Conservation (phyloP, 2,329 filamentous ascomycete genomes). For the Microcera coccophila region DNA sequence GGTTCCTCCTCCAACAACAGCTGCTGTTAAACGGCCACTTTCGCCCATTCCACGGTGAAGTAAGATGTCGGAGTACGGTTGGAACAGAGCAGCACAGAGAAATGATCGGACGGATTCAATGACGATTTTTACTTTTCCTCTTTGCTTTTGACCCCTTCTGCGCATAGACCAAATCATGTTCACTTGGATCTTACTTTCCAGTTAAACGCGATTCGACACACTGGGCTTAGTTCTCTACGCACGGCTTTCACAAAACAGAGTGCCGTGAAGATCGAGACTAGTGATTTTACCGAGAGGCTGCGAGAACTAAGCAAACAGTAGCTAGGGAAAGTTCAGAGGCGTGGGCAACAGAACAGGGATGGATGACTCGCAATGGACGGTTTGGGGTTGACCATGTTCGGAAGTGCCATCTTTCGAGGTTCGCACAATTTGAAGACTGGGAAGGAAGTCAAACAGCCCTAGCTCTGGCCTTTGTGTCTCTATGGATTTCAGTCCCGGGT, state of each 20-base stretch:
- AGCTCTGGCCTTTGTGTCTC: background rate
- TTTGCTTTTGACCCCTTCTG: constrained; percentile 25
- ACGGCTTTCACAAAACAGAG: background rate
- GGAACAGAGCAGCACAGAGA: constrained; percentile 25
- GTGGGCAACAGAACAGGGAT: too few relatives aligned
- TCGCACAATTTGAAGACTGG: background rate
- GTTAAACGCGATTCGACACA: constrained; percentile 15
- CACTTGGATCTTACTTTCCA: constrained; percentile 31
- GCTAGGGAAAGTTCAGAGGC: too few relatives aligned
- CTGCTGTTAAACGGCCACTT: constrained; percentile 69
- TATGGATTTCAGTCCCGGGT: background rate
- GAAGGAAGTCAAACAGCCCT: background rate
- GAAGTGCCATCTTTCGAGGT: background rate
- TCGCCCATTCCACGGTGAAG: constrained; percentile 22
- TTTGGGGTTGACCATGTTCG: background rate
- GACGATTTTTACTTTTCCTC: constrained; percentile 26
- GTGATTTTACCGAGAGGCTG: too few relatives aligned
- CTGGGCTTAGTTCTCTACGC: constrained; percentile 5
- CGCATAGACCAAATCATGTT: constrained; percentile 37
- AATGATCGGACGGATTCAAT: constrained; percentile 31
- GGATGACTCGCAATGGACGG: too few relatives aligned
- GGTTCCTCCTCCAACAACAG: constrained; percentile 79
- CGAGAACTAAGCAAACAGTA: too few relatives aligned
- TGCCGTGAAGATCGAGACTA: too few relatives aligned
- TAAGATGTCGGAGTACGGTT: constrained; percentile 27